These are phyloP conservation scores for Cardamine chenopodiifolia DNA, from an alignment of 345 rosid genomes.

Conservation along the genomic window DNA sequence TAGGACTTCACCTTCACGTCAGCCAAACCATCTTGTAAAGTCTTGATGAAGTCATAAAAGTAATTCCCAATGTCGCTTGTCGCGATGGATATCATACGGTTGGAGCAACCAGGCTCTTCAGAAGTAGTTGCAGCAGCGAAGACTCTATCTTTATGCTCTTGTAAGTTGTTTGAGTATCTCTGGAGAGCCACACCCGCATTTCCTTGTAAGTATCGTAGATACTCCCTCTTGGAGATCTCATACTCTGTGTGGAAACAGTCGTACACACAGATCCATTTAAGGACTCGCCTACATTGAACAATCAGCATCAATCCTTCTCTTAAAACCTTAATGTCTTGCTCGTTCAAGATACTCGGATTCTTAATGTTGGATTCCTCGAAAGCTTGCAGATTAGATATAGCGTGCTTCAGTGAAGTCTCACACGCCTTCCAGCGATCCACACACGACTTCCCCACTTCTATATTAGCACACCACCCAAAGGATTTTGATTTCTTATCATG, in stretches of 20 bases:
- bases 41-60: conserved; percentile 25
- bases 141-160: not conserved
- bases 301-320: conserved; percentile 2
- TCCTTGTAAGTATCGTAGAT: conserved; percentile 5
- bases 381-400: not conserved
- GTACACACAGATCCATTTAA: conserved; percentile 19
- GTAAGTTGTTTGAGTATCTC: not conserved
- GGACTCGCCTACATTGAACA: conserved; percentile 16
- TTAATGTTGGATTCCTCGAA: not conserved
- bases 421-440: not conserved
- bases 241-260: conserved; percentile 6
- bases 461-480: not conserved
- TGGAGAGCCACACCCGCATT: not conserved
- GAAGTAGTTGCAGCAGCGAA: not conserved
- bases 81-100: not conserved
- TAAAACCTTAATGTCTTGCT: conserved; percentile 1
- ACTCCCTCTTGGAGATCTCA: conserved; percentile 22
- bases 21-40: conserved; percentile 19
- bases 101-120: not conserved
- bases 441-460: not conserved
- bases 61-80: conserved; percentile 27
- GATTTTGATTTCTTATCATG: not conserved
- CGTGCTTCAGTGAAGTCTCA: not conserved
- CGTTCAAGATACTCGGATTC: not conserved
- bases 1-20: conserved; percentile 33